phyloP scores from a whole-genome alignment of 1,284 basidiomycete species.

The Lignosus rhinocerotis region DNA sequence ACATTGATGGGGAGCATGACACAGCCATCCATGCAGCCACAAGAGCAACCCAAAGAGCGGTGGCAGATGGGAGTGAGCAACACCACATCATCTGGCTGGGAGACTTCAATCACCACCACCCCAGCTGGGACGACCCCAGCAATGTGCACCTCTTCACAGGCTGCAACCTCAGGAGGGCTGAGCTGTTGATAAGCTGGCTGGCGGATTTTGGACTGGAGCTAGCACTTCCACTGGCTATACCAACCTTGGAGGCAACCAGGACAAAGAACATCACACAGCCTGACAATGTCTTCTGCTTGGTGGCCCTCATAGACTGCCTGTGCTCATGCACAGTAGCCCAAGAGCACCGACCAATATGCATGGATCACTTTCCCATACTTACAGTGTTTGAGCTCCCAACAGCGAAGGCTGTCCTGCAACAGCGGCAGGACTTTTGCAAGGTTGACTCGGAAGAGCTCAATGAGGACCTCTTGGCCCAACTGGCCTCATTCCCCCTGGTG shows the following conservation, averaged over 20 bases:
- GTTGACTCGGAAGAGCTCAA: slow-evolving; percentile 30
- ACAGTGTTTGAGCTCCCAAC: slow-evolving; percentile 13
- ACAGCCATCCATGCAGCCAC: slow-evolving; percentile 20
- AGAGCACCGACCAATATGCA: slow-evolving; percentile 11
- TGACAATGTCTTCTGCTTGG: slow-evolving; percentile 37
- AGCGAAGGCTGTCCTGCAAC: background rate
- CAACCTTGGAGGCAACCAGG: slow-evolving; percentile 30
- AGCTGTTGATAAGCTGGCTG: background rate
- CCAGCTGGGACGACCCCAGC: slow-evolving; percentile 41
- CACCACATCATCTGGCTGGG: slow-evolving; percentile 33
- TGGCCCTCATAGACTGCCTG: slow-evolving; percentile 17
- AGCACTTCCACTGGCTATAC: slow-evolving; percentile 30
- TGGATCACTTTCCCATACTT: slow-evolving; percentile 34
- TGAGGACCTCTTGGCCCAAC: slow-evolving; percentile 4
- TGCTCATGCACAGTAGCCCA: slow-evolving; percentile 21
- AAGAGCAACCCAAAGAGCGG: background rate
- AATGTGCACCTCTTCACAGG: slow-evolving; percentile 41
- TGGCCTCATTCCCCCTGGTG: background rate
- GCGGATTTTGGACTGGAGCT: slow-evolving; percentile 24
- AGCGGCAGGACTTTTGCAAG: slow-evolving; percentile 24
- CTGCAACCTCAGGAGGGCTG: slow-evolving; percentile 13
- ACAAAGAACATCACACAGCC: slow-evolving; percentile 34
- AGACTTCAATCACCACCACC: slow-evolving; percentile 38
- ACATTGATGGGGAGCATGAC: slow-evolving; percentile 34
- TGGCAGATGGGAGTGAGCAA: background rate